Evolutionary conservation across 805 yeast genomes (phyloP), one percentile per base, ranked within the genome.

Genomic region (Spathaspora hagerdaliae): DNA sequence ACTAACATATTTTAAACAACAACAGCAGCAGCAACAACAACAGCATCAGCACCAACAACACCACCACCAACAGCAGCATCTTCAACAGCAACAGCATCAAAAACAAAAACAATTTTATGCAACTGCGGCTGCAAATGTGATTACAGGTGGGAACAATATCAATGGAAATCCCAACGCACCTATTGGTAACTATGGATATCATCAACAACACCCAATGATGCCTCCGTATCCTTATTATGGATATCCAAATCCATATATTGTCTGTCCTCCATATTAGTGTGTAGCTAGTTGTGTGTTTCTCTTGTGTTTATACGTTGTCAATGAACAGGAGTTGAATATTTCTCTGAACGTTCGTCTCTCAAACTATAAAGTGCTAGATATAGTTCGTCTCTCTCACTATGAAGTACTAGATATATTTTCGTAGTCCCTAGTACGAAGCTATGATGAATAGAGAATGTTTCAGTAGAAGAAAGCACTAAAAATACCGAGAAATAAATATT

Each of bases 201-300:
- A 32, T 27, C 14, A 19, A 7, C 40, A 38, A 7, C 29, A 27
- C 7, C 19, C 36, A 29, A 29, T 29, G 12, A 43, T 46, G 39
- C 35, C 43, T 38, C 50, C 50, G 9, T 46, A 46, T 38, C 26
- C 41, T 15, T 43, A 40, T 31, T 46, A 46, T 32, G 49, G 49
- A 5, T 45, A 40, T 26, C 49, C 43, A 3, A 45, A 45, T 36
- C 45, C 49, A n/a, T 45, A 33, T 37, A 24, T 42, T 19, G 35
- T 39, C 31, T 39, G 41, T 31, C 41, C 41, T 14, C 41, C 41
- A 19, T 39, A 39, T 14, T 39, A 31, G 24, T 19, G 24, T 19
- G 5, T 19, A n/a, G n/a, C 24, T 5, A 19, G 24, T 19, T 19
- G 24, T n/a, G n/a, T n/a, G n/a, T 19, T 19, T 19, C 24, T 19